Conservation (phyloP, 2,329 filamentous ascomycete genomes). For the Leptographium lundbergii region DNA sequence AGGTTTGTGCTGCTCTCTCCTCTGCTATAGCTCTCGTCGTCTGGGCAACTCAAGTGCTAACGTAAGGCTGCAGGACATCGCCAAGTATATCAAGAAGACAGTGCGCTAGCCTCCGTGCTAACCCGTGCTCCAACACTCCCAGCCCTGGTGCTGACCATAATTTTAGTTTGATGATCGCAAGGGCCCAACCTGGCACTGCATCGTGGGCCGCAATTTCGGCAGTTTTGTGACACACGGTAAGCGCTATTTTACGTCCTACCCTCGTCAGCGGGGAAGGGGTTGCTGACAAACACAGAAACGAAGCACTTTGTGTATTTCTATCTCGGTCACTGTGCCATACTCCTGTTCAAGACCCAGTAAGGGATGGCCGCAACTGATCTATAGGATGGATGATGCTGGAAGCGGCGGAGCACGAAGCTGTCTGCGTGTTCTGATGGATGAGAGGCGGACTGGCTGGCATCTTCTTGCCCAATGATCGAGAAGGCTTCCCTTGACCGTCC, state of each 20-base stretch:
- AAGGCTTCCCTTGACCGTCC: not conserved
- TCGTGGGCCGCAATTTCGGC: conserved; percentile 95
- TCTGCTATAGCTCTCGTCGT: not conserved
- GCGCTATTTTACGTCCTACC: conserved; percentile 14
- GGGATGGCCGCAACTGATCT: not conserved
- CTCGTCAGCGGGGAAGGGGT: not conserved
- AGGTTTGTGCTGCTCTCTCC: conserved; percentile 24
- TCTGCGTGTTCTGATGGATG: not conserved
- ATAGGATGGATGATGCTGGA: not conserved
- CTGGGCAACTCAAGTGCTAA: not conserved
- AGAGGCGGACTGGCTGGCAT: not conserved
- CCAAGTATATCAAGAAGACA: conserved; percentile 89
- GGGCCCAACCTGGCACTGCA: conserved; percentile 98
- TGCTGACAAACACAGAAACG: conserved; percentile 51
- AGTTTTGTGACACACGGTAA: conserved; percentile 97
- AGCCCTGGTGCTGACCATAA: not conserved
- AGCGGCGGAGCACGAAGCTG: not conserved
- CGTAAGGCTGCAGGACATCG: conserved; percentile 58
- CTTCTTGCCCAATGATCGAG: not conserved
- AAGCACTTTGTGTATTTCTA: conserved; percentile 99
- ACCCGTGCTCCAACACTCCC: not conserved
- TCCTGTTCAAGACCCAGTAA: conserved; percentile 98
- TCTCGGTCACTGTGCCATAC: conserved; percentile 92
- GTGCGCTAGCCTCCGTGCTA: conserved; percentile 31
- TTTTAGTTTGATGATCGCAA: conserved; percentile 87